Conservation (phyloP, 192 early-diverging fungal species). For the Podila verticillata region DNA sequence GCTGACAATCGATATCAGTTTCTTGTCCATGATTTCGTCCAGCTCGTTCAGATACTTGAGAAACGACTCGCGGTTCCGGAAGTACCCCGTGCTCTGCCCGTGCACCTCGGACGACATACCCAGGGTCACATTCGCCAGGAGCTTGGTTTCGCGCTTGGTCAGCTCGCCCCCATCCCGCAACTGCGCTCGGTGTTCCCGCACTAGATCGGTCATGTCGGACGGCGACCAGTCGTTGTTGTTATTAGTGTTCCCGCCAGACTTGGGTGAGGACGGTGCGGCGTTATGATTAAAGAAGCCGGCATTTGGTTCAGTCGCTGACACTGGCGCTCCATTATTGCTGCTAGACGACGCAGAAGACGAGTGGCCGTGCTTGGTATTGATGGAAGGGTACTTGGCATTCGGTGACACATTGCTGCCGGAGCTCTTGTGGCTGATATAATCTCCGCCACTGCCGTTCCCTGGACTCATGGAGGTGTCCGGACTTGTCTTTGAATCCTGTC, state of each 20-base stretch:
- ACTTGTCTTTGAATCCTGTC: slow-evolving; percentile 12
- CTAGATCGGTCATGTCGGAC: slow-evolving; percentile 62
- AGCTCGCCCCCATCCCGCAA: slow-evolving; percentile 66
- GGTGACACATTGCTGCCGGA: slow-evolving; percentile 2
- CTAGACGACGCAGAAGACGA: slow-evolving; percentile 5
- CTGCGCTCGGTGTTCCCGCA: slow-evolving; percentile 66
- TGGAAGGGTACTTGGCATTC: slow-evolving; percentile 8
- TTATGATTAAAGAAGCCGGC: slow-evolving; percentile 5
- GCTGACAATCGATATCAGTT: background rate
- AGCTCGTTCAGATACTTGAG: slow-evolving; percentile 6
- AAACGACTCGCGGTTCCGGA: background rate
- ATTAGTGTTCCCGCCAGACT: background rate
- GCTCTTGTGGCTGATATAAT: slow-evolving; percentile 30
- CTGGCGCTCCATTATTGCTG: slow-evolving; percentile 12
- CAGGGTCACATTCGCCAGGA: slow-evolving; percentile 64
- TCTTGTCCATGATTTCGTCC: slow-evolving; percentile 4
- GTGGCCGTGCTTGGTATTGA: slow-evolving; percentile 27
- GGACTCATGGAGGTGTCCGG: background rate
- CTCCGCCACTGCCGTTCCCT: slow-evolving; percentile 2
- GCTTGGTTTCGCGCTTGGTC: slow-evolving; percentile 69
- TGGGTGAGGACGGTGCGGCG: slow-evolving; percentile 28
- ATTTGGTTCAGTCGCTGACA: background rate
- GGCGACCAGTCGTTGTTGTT: slow-evolving; percentile 11
- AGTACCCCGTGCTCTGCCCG: slow-evolving; percentile 1
- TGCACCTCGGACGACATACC: slow-evolving; percentile 50